These are phyloP conservation scores for Podaxis pistillaris DNA, from an alignment of 768 basidiomycete genomes.

Conservation along the genomic window DNA sequence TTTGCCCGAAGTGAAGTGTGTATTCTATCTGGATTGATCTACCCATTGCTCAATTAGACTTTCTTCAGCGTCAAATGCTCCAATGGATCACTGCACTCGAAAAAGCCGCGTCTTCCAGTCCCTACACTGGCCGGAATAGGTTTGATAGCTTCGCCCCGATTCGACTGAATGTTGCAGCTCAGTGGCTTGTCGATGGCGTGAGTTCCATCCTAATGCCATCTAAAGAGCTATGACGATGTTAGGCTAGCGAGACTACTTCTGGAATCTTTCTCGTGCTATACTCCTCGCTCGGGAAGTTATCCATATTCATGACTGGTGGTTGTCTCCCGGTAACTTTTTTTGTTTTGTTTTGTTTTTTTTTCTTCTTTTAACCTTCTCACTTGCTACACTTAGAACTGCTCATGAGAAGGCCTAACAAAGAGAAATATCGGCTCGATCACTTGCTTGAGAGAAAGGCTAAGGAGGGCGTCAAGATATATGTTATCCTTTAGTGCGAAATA, in stretches of 20 bases:
- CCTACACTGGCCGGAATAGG: constrained; percentile 78
- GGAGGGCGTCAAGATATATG: constrained; percentile 93
- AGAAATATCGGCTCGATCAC: constrained; percentile 82
- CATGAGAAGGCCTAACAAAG: constrained; percentile 80
- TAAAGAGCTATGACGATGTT: constrained; percentile 11
- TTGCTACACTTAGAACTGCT: constrained; percentile 60
- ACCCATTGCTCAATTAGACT: neutral
- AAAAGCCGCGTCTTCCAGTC: constrained; percentile 70
- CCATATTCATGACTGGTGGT: constrained; percentile 99
- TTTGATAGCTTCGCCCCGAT: constrained; percentile 95
- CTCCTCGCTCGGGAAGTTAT: constrained; percentile 84
- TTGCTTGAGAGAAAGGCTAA: constrained; percentile 88
- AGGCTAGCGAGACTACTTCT: constrained; percentile 92
- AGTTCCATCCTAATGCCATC: constrained; percentile 27
- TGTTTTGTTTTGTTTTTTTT: neutral
- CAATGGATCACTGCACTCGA: constrained; percentile 96
- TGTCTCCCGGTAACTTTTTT: constrained; percentile 68
- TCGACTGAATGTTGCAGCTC: constrained; percentile 87
- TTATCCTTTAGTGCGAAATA: constrained; percentile 82
- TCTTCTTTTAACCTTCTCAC: neutral
- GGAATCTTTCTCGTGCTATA: constrained; percentile 93
- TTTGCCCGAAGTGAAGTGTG: constrained; percentile 83
- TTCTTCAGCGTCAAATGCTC: constrained; percentile 81
- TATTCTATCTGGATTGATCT: neutral
- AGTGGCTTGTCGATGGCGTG: constrained; percentile 98